A percentile compares a stretch with the other conserved stretches of the same genome.
Evolutionary conservation across 2,329 filamentous ascomycete genomes (phyloP).

Genomic region (Pseudogymnoascus sp.): DNA sequence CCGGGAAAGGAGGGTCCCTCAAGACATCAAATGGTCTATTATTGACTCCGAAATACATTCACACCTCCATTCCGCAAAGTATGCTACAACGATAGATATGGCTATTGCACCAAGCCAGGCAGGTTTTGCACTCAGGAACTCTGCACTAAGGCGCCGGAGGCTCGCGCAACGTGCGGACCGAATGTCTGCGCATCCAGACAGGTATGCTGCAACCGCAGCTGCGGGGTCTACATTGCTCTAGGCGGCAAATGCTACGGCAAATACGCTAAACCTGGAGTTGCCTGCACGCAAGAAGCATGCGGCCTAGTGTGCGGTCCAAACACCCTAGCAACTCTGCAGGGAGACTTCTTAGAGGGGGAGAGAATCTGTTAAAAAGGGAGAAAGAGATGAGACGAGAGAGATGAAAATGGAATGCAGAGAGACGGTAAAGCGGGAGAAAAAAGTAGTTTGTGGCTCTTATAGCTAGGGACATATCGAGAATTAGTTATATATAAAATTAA

Average conservation of each 20-base stretch:
- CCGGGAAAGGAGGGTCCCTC: too few relatives aligned
- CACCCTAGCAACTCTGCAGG: background rate
- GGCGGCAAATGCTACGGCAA: conserved; percentile 10
- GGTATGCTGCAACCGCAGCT: background rate
- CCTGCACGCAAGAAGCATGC: conserved; percentile 15
- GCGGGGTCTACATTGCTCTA: background rate
- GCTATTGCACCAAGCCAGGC: background rate
- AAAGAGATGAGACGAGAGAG: background rate
- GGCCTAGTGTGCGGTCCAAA: background rate
- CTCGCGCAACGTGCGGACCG: background rate
- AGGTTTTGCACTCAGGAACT: background rate
- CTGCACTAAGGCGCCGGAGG: background rate
- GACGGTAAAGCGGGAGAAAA: background rate
- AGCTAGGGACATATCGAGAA: background rate
- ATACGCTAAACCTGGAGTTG: conserved; percentile 12
- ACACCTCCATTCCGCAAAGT: background rate
- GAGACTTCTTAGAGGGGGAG: background rate
- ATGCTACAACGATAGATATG: background rate
- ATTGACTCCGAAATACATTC: too few relatives aligned
- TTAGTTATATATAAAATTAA: background rate
- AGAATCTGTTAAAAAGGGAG: background rate
- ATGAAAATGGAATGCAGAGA: background rate
- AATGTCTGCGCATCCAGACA: background rate
- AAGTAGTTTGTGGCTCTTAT: background rate
- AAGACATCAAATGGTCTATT: too few relatives aligned